Evolutionary conservation across 495 filamentous ascomycete genomes (phyloP), one percentile per base, ranked within the genome.

Genomic region (Penicillium coprophilum): DNA sequence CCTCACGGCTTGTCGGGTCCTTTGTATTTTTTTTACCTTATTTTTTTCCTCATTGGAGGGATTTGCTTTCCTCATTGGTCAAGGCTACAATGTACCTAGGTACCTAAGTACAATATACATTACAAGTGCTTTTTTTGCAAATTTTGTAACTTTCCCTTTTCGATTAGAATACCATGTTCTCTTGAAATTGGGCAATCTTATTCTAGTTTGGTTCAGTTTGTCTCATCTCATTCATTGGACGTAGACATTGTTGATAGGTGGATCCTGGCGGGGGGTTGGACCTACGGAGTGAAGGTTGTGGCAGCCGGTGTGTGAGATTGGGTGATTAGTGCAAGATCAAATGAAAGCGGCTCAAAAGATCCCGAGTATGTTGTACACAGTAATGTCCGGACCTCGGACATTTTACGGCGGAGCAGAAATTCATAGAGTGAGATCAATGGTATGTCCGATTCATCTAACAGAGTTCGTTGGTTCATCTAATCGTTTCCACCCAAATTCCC

Each of bases 361-460:
- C 6, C 34, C 32, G 32, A n/a, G 5, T 36, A 32, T 13, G 23
- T 17, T 32, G 13, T 36, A n/a, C 11, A 34, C 10, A n/a, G n/a
- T n/a, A n/a, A n/a, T n/a, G n/a, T n/a, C n/a, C n/a, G n/a, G n/a
- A n/a, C n/a, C n/a, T n/a, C n/a, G n/a, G n/a, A n/a, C n/a, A n/a
- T n/a, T 34, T 17, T 53, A 53, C 19, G 39, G 38, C 34, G 34
- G 8, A 30, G 19, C 27, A 12, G 43, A 38, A 52, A 52, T n/a
- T n/a, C 24, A 23, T 7, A 30, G 15, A 41, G 28, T 30, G n/a
- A 41, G 28, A 53, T 58, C 21, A n/a, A 31, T 45, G 54, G 55
- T 56, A 58, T 60, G 53, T 66, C 56, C 49, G 53, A 52, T 63
- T 63, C 63, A 60, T 66, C 60, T 63, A 60, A 45, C 32, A 59